Evolutionary conservation across 192 early-diverging fungal species (phyloP), one percentile per base, ranked within the genome.

Genomic region (Gamsiella multidivaricata): DNA sequence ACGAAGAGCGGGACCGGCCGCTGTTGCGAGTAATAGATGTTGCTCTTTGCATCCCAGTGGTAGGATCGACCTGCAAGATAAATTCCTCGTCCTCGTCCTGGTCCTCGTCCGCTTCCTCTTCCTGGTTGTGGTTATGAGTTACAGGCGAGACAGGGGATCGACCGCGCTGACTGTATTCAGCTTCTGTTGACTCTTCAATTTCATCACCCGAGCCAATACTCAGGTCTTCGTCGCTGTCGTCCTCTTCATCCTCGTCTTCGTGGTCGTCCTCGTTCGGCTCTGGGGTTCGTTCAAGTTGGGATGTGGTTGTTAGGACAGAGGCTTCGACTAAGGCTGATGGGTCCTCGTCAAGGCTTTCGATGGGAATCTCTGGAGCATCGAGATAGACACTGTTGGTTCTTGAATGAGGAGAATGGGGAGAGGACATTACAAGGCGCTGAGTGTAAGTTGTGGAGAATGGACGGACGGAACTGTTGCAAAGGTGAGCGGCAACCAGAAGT

Each of bases 31-130:
- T 31, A 25, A 45, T 23, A 18, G 63, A 37, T 18, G 26, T 41
- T 5, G 62, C 71, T 22, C 55, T 18, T 3, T 51, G 71, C 5
- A 64, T 23, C 8, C 71, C 71, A 31, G 71, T 74, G 0, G 63
- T 7, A 31, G 49, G 63, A 36, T 74, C 63, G 12, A 61, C 43
- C n/a, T 66, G 49, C 71, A 74, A 52, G 18, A 42, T 41, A 17
- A 58, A n/a, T 3, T 52, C 53, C 18, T 42, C 51, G 10, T 66
- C 50, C 3, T 65, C 64, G 11, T 66, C 43, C 22, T 52, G 26
- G 0, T 56, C 54, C 20, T 41, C 49, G 25, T 20, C 29, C 17
- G 53, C 51, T 15, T 49, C 51, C 0, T 50, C 55, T 5, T 58
- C 17, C 12, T 49, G 33, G 45, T 55, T 32, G 4, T 9, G 15